phyloP scores from a whole-genome alignment of 352 stramenopile genomes.

The Stephanocyclus meneghinianus region DNA sequence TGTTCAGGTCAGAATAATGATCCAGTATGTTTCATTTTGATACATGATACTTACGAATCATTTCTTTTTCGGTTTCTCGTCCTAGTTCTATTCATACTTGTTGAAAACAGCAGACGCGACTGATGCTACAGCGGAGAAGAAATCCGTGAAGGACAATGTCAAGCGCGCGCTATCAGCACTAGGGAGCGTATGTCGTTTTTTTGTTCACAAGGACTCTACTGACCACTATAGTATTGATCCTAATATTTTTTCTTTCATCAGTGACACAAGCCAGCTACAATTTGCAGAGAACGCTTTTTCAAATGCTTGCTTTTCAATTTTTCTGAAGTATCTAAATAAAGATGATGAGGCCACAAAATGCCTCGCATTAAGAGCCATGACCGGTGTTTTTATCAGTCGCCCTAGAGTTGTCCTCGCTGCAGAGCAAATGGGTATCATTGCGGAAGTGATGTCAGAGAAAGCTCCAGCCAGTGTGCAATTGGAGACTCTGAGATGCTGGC shows the following conservation, averaged over 20 bases:
- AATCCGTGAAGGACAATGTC: conserved; percentile 58
- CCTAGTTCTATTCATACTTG: conserved; percentile 77
- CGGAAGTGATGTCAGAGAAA: conserved; percentile 61
- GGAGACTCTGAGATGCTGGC: conserved; percentile 74
- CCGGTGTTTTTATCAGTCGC: conserved; percentile 75
- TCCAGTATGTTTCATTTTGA: not conserved
- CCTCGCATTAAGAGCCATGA: conserved; percentile 69
- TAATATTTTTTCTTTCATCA: conserved; percentile 34
- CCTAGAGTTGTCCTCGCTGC: conserved; percentile 73
- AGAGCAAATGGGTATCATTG: conserved; percentile 73
- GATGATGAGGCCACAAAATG: conserved; percentile 70
- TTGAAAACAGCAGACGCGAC: conserved; percentile 59
- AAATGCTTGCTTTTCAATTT: conserved; percentile 66
- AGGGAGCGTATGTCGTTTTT: conserved; percentile 73
- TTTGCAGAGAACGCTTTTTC: conserved; percentile 59
- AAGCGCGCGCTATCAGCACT: conserved; percentile 68
- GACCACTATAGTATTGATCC: conserved; percentile 45
- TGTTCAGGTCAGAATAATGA: conserved; percentile 27
- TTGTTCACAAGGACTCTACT: conserved; percentile 36
- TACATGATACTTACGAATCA: not conserved
- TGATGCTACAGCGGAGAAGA: conserved; percentile 53
- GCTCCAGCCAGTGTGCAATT: conserved; percentile 62
- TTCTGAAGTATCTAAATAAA: conserved; percentile 71
- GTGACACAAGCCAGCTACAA: conserved; percentile 32
- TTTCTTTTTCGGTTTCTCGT: conserved; percentile 1